These are phyloP conservation scores for Epichloe coenophiala DNA, from an alignment of 2,329 filamentous ascomycete species.

Conservation along the genomic window DNA sequence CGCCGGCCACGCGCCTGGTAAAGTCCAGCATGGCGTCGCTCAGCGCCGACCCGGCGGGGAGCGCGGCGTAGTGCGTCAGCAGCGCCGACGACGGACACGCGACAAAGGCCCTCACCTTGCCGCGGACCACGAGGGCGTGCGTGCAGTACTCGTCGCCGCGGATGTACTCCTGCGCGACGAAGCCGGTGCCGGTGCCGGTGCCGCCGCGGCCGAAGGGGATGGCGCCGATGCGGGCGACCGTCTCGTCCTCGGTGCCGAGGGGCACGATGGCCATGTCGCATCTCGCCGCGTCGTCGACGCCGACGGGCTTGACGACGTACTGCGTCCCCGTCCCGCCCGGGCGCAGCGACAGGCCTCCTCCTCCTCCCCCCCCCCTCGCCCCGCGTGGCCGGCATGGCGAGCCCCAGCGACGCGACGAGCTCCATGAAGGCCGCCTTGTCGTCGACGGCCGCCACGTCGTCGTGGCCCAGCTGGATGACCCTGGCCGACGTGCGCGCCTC, in stretches of 20 bases:
- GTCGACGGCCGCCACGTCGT: constrained; percentile 44
- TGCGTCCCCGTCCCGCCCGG: constrained; percentile 13
- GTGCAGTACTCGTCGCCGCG: constrained; percentile 53
- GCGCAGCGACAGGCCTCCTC: too few relatives aligned
- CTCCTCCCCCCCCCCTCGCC: too few relatives aligned
- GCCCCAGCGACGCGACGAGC: constrained; percentile 37
- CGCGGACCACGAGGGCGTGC: constrained; percentile 53
- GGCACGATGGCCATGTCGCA: constrained; percentile 54
- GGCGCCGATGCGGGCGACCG: constrained; percentile 37
- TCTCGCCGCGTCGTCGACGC: constrained; percentile 45
- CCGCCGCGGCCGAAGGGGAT: constrained; percentile 27
- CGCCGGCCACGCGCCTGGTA: constrained; percentile 42
- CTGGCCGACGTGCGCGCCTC: constrained; percentile 43
- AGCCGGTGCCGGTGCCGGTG: constrained; percentile 32
- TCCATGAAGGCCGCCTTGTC: constrained; percentile 53
- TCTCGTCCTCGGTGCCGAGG: constrained; percentile 35
- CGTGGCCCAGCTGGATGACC: constrained; percentile 48
- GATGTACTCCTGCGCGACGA: constrained; percentile 51
- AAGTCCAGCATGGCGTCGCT: constrained; percentile 49
- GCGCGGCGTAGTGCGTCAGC: constrained; percentile 51
- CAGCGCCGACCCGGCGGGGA: constrained; percentile 40
- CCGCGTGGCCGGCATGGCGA: constrained; percentile 40
- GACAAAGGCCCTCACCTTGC: constrained; percentile 50
- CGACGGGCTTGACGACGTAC: constrained; percentile 56
- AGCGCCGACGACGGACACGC: constrained; percentile 50